These are phyloP conservation scores for Yamadazyma triangularis DNA, from an alignment of 1,139 yeast genomes.

Conservation along the genomic window DNA sequence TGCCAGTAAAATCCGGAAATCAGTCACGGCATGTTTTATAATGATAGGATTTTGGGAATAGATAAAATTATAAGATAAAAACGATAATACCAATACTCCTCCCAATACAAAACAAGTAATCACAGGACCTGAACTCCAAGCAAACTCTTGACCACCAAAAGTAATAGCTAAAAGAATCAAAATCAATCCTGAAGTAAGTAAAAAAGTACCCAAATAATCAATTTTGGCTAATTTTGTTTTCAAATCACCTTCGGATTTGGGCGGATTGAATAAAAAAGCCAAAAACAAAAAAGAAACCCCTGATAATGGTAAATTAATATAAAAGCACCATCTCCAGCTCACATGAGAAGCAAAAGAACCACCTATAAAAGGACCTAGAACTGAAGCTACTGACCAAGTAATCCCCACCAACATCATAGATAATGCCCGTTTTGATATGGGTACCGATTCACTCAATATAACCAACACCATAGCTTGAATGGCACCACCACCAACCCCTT, in stretches of 20 bases:
- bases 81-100: conserved; percentile 36
- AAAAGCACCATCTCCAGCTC: conserved; percentile 80
- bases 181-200: conserved; percentile 26
- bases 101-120: conserved; percentile 54
- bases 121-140: conserved; percentile 50
- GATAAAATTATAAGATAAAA: conserved; percentile 46
- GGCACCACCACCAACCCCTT: conserved; percentile 75
- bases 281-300: conserved; percentile 50
- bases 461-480: conserved; percentile 56
- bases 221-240: conserved; percentile 35
- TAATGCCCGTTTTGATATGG: conserved; percentile 54
- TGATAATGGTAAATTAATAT: conserved; percentile 65
- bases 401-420: conserved; percentile 46
- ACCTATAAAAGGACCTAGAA: conserved; percentile 63
- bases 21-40: conserved; percentile 34
- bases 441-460: conserved; percentile 57
- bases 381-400: conserved; percentile 53
- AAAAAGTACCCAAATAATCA: conserved; percentile 30
- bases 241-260: conserved; percentile 38
- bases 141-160: conserved; percentile 30
- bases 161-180: conserved; percentile 30
- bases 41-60: conserved; percentile 45
- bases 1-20: conserved; percentile 36
- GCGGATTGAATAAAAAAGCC: conserved; percentile 51
- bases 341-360: conserved; percentile 61